Evolutionary conservation across 768 basidiomycete species (phyloP).

Genomic region (Gyrodon lividus): DNA sequence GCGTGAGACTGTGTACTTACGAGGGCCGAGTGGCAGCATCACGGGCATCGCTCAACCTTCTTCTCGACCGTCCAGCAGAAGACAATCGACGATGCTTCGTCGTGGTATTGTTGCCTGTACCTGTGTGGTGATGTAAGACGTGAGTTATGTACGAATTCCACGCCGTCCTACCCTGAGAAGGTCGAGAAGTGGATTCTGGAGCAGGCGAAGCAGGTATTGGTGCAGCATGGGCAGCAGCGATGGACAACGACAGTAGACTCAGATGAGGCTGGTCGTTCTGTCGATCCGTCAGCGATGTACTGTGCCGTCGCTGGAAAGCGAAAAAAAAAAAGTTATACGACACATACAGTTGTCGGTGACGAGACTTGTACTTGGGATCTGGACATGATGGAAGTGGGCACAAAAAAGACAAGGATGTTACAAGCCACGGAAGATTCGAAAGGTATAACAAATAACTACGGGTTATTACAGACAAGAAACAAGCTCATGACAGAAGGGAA

Average conservation of each 20-base stretch:
- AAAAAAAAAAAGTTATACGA: background rate
- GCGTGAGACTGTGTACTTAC: conserved; percentile 45
- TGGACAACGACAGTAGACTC: conserved; percentile 69
- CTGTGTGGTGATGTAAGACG: conserved; percentile 9
- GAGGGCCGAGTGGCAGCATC: conserved; percentile 74
- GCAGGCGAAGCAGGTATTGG: conserved; percentile 42
- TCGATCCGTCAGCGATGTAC: background rate
- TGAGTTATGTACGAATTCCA: conserved; percentile 14
- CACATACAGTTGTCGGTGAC: conserved; percentile 9
- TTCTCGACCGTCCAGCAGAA: conserved; percentile 66
- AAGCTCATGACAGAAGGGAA: conserved; percentile 13
- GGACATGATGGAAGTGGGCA: conserved; percentile 7
- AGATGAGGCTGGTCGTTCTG: conserved; percentile 13
- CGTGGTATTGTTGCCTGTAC: conserved; percentile 31
- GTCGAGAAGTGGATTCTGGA: conserved; percentile 18
- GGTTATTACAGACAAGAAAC: conserved; percentile 13
- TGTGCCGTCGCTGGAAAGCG: background rate
- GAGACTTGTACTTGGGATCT: conserved; percentile 7
- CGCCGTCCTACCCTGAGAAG: conserved; percentile 17
- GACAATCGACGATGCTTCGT: conserved; percentile 67
- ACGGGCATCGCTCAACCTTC: conserved; percentile 75
- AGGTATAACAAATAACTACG: conserved; percentile 1
- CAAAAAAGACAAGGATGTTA: background rate
- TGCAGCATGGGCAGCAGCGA: conserved; percentile 51
- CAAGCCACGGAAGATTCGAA: background rate